Evolutionary conservation across 139 green algal species (phyloP).

Genomic region (Nannochloris sp.): DNA sequence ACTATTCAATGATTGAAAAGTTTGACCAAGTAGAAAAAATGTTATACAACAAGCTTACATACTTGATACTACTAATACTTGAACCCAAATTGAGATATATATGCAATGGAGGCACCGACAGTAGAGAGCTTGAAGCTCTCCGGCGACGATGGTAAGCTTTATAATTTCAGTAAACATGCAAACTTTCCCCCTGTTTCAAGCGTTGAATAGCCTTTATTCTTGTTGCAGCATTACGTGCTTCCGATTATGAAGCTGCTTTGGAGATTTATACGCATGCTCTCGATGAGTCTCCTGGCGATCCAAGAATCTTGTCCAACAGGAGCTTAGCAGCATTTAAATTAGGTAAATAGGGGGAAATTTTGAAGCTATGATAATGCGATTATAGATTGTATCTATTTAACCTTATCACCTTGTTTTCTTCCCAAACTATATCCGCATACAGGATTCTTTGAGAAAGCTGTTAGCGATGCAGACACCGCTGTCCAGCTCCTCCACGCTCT

Average conservation of each 20-base stretch:
- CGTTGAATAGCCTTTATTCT: not conserved
- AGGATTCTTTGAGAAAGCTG: not conserved
- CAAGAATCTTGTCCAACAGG: slow-evolving; percentile 6
- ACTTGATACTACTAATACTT: too few relatives aligned
- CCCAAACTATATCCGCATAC: not conserved
- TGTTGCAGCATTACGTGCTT: slow-evolving; percentile 9
- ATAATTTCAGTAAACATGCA: not conserved
- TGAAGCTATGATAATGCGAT: too few relatives aligned
- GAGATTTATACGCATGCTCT: not conserved
- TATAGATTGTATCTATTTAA: too few relatives aligned
- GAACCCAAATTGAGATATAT: too few relatives aligned
- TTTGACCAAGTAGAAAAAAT: too few relatives aligned
- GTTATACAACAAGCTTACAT: too few relatives aligned
- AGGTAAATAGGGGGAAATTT: slow-evolving; percentile 15
- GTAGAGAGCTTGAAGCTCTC: not conserved
- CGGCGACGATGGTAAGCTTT: not conserved
- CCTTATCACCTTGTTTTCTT: too few relatives aligned
- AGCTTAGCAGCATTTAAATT: slow-evolving; percentile 19
- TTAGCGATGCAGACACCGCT: not conserved
- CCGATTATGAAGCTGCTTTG: not conserved
- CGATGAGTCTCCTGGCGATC: not conserved
- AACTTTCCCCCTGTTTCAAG: not conserved
- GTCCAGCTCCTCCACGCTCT: too few relatives aligned
- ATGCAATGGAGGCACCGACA: not conserved
- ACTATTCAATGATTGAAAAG: too few relatives aligned